Base-by-base conservation (phyloP, 139 green algal genomes). In the Chlamydomonas asymmetrica region DNA sequence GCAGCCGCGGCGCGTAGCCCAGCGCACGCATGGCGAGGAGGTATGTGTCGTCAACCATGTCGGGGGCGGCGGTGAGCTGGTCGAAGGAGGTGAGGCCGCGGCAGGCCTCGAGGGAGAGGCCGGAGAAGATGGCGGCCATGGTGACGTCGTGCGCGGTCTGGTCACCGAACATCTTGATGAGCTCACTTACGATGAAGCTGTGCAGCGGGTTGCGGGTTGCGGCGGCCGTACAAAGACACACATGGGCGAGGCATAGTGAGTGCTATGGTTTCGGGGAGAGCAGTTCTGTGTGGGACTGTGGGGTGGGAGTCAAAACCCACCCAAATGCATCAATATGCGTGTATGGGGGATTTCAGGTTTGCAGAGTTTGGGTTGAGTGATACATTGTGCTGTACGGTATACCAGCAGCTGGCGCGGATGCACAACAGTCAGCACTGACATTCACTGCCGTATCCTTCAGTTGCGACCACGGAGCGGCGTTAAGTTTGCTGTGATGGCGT, bases 41-140 rank as follows among this genome's bases (percentile, higher is more conserved):
- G 82, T 94, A 95, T 13, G 85, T 90, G 83, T 97, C 92, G 78
- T 96, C 92, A 0, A 89, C 83, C 37, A 97, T 29, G 43, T 96
- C 91, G 31, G 92, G 92, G 1, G 71, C 56, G 4, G 79, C 61
- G 10, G 65, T 74, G 29, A 93, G 72, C 9, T 80, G 82, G 16
- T 71, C 48, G 45, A 87, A 77, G 32, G 54, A 76, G 62, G 71
- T 50, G 40, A 59, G 35, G 9, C 35, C 52, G 45, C 76, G 70
- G 48, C 83, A 89, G 2, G 89, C 78, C 13, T 67, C 60, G 5
- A 37, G 60, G 16, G 94, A 25, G 43, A 96, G 80, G 18, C 63
- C 56, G 5, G 50, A 41, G 2, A 95, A 73, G 49, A 95, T 91
- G 64, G 66, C 56, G 5, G 73, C 75, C 71, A 94, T 71, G n/a